Conservation (phyloP, 345 rosid genomes). For the Corymbia maculata region DNA sequence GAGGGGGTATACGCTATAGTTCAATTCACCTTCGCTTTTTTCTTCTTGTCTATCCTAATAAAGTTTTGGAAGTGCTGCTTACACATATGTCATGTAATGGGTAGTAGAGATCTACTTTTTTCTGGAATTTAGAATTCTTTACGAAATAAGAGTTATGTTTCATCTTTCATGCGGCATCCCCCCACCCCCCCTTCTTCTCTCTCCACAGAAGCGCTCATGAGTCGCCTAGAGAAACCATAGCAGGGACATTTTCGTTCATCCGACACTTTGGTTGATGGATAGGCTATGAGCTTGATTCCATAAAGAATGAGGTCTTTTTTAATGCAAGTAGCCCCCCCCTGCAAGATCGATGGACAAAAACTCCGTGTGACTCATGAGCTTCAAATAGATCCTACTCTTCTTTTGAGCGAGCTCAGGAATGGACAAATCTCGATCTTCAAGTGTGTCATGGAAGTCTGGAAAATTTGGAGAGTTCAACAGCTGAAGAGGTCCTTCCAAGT, state of each 20-base stretch:
- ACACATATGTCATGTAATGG: neutral
- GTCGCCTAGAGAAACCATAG: neutral
- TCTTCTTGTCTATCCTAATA: neutral
- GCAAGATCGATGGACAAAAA: neutral
- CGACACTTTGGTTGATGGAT: neutral
- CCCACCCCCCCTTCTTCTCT: neutral
- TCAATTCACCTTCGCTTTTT: neutral
- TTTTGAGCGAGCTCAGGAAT: neutral
- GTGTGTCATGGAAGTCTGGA: neutral
- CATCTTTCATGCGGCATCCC: neutral
- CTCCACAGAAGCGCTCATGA: neutral
- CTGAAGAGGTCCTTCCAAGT: neutral
- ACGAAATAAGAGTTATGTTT: neutral
- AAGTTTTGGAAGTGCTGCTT: neutral
- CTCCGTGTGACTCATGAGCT: neutral
- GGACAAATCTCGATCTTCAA: neutral
- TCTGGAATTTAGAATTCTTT: conserved; percentile 6
- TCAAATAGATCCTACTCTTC: neutral
- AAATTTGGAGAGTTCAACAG: neutral
- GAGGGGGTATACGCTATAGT: neutral
- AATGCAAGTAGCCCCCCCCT: neutral
- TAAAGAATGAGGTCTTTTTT: neutral
- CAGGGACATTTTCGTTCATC: neutral
- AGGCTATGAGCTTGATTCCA: neutral
- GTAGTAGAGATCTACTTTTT: neutral